phyloP scores from a whole-genome alignment of 2,329 filamentous ascomycete species.

The Nectriaceae sp. region DNA sequence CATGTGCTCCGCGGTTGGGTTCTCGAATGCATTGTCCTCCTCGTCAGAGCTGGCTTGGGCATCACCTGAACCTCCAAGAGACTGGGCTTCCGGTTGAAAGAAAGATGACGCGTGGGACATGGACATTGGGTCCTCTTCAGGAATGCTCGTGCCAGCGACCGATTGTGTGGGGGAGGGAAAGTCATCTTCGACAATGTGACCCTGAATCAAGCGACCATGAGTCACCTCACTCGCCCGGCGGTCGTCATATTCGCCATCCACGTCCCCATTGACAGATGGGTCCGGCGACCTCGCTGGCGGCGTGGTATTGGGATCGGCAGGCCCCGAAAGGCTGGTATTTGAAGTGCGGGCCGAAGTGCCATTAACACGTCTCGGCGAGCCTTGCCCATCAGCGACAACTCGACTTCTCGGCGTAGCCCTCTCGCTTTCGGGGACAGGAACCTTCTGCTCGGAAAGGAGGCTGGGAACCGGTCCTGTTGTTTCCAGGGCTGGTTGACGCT shows the following conservation, averaged over 20 bases:
- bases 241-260: slow-evolving; percentile 66
- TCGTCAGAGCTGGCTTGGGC: slow-evolving; percentile 84
- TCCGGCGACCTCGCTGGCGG: slow-evolving; percentile 29
- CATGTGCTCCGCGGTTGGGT: slow-evolving; percentile 84
- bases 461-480: slow-evolving; percentile 21
- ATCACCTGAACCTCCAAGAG: slow-evolving; percentile 81
- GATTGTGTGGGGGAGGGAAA: slow-evolving; percentile 78
- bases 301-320: slow-evolving; percentile 16
- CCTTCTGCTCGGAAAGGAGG: slow-evolving; percentile 17
- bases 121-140: slow-evolving; percentile 79
- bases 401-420: slow-evolving; percentile 28
- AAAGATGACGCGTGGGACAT: slow-evolving; percentile 79
- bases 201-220: slow-evolving; percentile 86
- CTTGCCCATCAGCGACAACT: slow-evolving; percentile 44
- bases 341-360: slow-evolving; percentile 18
- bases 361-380: slow-evolving; percentile 43
- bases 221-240: slow-evolving; percentile 86
- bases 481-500: slow-evolving; percentile 48
- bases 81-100: slow-evolving; percentile 68
- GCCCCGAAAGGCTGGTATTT: slow-evolving; percentile 12
- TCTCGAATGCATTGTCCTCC: slow-evolving; percentile 85
- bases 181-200: slow-evolving; percentile 93
- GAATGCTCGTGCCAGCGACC: slow-evolving; percentile 64
- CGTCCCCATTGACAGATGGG: slow-evolving; percentile 30
- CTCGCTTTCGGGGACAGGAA: slow-evolving; percentile 21